Evolutionary conservation across 1,139 yeast genomes (phyloP).

Genomic region (Zygosaccharomyces sapae): DNA sequence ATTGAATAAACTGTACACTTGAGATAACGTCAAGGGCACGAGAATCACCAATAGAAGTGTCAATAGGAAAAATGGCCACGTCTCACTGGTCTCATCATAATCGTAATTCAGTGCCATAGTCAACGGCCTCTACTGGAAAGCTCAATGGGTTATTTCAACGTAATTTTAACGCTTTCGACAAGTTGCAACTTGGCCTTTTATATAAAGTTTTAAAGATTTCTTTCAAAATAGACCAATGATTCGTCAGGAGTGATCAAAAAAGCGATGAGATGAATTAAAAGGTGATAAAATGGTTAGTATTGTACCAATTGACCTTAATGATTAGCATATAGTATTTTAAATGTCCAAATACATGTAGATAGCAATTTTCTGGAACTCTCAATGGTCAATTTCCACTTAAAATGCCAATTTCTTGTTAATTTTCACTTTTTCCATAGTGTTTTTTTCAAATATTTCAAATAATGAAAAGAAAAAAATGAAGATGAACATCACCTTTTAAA

Average conservation of each 20-base stretch:
- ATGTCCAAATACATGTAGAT: neutral
- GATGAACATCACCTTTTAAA: neutral
- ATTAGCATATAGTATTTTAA: neutral
- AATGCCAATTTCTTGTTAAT: neutral
- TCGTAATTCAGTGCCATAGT: constrained; percentile 43
- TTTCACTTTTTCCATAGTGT: neutral
- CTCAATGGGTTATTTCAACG: neutral
- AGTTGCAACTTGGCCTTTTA: constrained; percentile 4
- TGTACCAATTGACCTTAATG: neutral
- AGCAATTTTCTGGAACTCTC: neutral
- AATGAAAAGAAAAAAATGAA: constrained; percentile 1
- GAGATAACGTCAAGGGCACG: constrained; percentile 62
- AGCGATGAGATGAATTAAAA: neutral
- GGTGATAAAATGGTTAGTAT: neutral
- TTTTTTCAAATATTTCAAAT: neutral
- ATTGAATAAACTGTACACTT: constrained; percentile 37
- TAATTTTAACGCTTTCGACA: neutral
- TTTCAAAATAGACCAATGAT: neutral
- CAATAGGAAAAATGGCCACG: constrained; percentile 91
- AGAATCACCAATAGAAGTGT: constrained; percentile 66
- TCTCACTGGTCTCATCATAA: constrained; percentile 88
- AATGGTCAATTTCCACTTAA: neutral
- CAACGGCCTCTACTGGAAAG: neutral
- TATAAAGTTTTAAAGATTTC: neutral
- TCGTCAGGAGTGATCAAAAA: neutral